Base-by-base conservation (phyloP, 106 monocot species). In the Platanthera guangdongensis region DNA sequence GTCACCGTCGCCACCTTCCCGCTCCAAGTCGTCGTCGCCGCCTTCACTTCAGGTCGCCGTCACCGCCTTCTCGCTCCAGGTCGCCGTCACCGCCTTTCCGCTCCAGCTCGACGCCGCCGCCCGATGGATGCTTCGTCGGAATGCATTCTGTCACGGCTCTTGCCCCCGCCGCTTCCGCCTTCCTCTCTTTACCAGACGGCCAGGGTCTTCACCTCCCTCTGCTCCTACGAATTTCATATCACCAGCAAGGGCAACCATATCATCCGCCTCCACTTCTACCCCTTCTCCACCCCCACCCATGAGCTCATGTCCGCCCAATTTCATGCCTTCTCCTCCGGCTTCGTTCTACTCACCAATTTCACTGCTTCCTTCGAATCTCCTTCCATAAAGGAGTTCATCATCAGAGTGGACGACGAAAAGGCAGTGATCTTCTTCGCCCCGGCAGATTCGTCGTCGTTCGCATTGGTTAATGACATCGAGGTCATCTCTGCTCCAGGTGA, bases 391-490 rank as follows among this genome's bases (percentile, higher is more conserved):
- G 97, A 99, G 78, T 94, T 78, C 79, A 19, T 94, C 45, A 16
- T 99, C 54, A 22, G 16, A 10, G 74, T 86, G 3, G 79, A 92
- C 28, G 68, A 80, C 1, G 85, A 82, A 22, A 78, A 78, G 50
- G 83, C 94, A 15, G 59, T 65, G 14, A 46, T 99, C 82, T 79
- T 82, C 6, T 90, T 99, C 52, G 32, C 78, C 4, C 97, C 94
- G n/a, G 83, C 85, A 3, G 22, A 39, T 47, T 19, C n/a, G 0
- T 83, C 82, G 32, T 59, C 83, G 5, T 78, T 89, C n/a, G 97
- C 94, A 14, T 94, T 92, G 51, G 80, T 94, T 51, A 94, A 84
- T 74, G 97, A 94, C 32, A 87, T 99, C 69, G 97, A 99, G 75
- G 79, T 99, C 50, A 30, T 94, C 76, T 90, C 94, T 14, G 90